These are phyloP conservation scores for Wickerhamomyces chambardii DNA, from an alignment of 805 yeast species.

Conservation along the genomic window DNA sequence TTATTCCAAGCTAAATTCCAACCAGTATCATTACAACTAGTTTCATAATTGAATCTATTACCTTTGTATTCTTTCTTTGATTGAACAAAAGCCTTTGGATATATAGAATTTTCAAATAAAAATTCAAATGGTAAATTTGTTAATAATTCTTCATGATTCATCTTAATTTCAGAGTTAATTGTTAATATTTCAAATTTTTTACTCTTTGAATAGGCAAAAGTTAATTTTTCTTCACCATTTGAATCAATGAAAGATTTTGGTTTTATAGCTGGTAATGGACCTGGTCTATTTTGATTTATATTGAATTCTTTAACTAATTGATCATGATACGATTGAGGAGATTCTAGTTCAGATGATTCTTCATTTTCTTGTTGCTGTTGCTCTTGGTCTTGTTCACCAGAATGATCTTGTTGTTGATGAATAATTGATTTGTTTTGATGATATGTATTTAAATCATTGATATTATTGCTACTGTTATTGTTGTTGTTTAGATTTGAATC, in stretches of 20 bases:
- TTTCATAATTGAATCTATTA: slow-evolving; percentile 35
- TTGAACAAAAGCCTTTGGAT: slow-evolving; percentile 34
- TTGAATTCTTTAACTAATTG: background rate
- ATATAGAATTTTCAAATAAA: slow-evolving; percentile 31
- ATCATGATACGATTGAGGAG: background rate
- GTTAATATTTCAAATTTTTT: slow-evolving; percentile 18
- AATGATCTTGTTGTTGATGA: too few species aligned
- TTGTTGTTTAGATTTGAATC: too few species aligned
- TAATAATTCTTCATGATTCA: background rate
- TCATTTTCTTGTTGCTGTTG: background rate
- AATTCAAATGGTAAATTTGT: slow-evolving; percentile 22
- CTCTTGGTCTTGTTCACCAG: too few species aligned
- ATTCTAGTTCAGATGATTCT: too few species aligned
- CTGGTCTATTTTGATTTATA: slow-evolving; percentile 11
- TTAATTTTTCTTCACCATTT: slow-evolving; percentile 20
- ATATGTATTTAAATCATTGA: too few species aligned
- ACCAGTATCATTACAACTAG: slow-evolving; percentile 37
- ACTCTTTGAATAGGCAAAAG: slow-evolving; percentile 21
- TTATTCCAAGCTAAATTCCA: slow-evolving; percentile 36
- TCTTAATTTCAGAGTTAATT: slow-evolving; percentile 12
- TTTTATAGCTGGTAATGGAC: slow-evolving; percentile 23
- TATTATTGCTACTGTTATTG: too few species aligned
- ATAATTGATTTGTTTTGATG: too few species aligned
- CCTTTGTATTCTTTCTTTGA: slow-evolving; percentile 32
- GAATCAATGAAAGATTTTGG: slow-evolving; percentile 15